These are phyloP conservation scores for Ploettnerulaceae sp. DNA, from an alignment of 2,329 filamentous ascomycete genomes.

Conservation along the genomic window DNA sequence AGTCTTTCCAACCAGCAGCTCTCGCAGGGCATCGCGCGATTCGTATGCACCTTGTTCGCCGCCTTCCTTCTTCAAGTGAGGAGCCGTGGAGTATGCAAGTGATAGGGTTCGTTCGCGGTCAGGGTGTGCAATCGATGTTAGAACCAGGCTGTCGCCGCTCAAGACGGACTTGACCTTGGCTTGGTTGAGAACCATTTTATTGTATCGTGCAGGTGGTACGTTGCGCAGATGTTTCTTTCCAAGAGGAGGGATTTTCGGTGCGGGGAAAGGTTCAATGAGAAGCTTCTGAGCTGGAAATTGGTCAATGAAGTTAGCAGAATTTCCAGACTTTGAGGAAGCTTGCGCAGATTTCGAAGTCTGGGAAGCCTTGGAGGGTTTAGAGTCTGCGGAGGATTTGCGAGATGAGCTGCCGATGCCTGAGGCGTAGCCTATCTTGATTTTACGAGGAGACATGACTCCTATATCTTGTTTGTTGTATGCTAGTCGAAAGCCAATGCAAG, in stretches of 20 bases:
- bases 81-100: slow-evolving; percentile 86
- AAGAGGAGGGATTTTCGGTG: slow-evolving; percentile 11
- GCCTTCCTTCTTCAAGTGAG: slow-evolving; percentile 79
- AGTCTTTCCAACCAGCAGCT: slow-evolving; percentile 77
- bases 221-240: slow-evolving; percentile 23
- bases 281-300: slow-evolving; percentile 31
- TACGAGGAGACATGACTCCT: slow-evolving; percentile 19
- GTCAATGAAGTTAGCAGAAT: slow-evolving; percentile 35
- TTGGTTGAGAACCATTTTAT: slow-evolving; percentile 37
- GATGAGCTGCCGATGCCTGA: slow-evolving; percentile 1
- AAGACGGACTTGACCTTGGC: slow-evolving; percentile 88
- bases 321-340: slow-evolving; percentile 15
- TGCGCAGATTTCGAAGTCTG: not conserved
- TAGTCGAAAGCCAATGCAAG: not conserved
- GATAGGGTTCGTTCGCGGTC: slow-evolving; percentile 81
- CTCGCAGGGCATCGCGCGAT: slow-evolving; percentile 87
- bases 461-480: not conserved
- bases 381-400: slow-evolving; percentile 1
- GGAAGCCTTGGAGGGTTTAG: slow-evolving; percentile 5
- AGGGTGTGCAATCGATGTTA: slow-evolving; percentile 77
- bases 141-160: slow-evolving; percentile 86
- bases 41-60: slow-evolving; percentile 92
- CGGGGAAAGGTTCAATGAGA: slow-evolving; percentile 33
- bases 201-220: slow-evolving; percentile 31
- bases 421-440: slow-evolving; percentile 30